Base-by-base conservation (phyloP, 495 filamentous ascomycete genomes). In the Penicillium macrosclerotiorum region DNA sequence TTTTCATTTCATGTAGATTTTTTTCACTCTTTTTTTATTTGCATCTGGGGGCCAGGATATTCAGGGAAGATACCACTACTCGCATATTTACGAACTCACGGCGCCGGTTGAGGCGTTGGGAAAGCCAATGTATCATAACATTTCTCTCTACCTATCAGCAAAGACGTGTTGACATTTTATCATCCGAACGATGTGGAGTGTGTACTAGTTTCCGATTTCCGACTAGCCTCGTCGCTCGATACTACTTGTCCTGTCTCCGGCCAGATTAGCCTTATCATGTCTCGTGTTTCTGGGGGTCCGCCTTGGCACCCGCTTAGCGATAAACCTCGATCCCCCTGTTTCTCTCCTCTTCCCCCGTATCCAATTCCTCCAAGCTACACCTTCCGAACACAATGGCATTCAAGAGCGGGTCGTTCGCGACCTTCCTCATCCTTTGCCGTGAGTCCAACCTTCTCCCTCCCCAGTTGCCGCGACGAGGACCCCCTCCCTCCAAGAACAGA, bases 391-490 rank as follows among this genome's bases (percentile, higher is more conserved):
- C 23, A 38, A 73, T 72, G 68, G 64, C 65, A 16, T 56, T 71
- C 52, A 64, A 59, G 42, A 71, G 58, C 57, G 65, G 68, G 62
- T 70, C 81, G 37, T 97, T 97, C 57, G 90, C 89, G 66, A 97
- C 92, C 35, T 95, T 95, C 67, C 81, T 97, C 51, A 95, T 97
- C 64, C 84, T 97, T 52, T 91, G 90, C 60, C 91, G 92, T 96
- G 75, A 56, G 85, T 77, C 17, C 36, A 12, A 12, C 24, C 25
- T 8, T 13, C 34, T 37, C 42, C 43, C 36, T 33, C 26, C 34
- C 40, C 35, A 18, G 25, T 30, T 5, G 25, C 30, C 12, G 18
- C 17, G 24, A 13, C 40, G 18, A 40, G 3, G 29, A n/a, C n/a
- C n/a, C n/a, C 35, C 48, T 46, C 34, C 51, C 49, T 45, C 26